A percentile compares a stretch with the other conserved stretches of the same genome.
Evolutionary conservation across 495 filamentous ascomycete genomes (phyloP).

Genomic region (Aspergillus campestris): DNA sequence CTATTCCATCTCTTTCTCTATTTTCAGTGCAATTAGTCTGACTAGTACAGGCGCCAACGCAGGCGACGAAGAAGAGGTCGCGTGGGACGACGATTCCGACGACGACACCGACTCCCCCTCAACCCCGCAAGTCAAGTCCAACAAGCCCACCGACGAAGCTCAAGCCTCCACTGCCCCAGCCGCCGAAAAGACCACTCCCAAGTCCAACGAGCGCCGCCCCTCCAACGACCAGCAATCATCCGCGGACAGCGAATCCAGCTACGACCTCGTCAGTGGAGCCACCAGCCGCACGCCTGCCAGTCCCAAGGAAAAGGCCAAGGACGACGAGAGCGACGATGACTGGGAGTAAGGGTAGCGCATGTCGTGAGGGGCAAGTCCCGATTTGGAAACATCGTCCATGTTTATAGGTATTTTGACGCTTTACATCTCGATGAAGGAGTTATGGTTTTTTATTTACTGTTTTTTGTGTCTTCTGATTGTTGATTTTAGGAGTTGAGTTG

Average conservation of each 20-base stretch:
- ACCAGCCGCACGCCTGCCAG: conserved; percentile 70
- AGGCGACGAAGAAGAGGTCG: conserved; percentile 67
- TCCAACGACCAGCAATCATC: conserved; percentile 81
- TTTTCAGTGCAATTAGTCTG: conserved; percentile 1
- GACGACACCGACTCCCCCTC: conserved; percentile 47
- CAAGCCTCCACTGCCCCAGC: conserved; percentile 16
- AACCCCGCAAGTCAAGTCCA: conserved; percentile 37
- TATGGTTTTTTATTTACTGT: conserved; percentile 8
- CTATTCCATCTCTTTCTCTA: conserved; percentile 6
- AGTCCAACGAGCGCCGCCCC: conserved; percentile 59
- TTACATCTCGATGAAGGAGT: too few species aligned
- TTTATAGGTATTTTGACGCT: too few species aligned
- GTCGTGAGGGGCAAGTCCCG: too few species aligned
- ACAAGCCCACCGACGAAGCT: conserved; percentile 13
- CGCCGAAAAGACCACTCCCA: conserved; percentile 35
- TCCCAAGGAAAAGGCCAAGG: conserved; percentile 57
- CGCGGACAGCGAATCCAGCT: conserved; percentile 84
- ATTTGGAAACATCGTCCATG: too few species aligned
- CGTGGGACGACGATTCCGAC: conserved; percentile 77
- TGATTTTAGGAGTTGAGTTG: too few species aligned
- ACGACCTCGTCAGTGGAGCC: conserved; percentile 83
- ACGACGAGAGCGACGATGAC: conserved; percentile 61
- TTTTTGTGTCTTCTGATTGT: not conserved
- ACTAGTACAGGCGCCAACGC: conserved; percentile 42
- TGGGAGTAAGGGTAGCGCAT: conserved; percentile 91